Evolutionary conservation across 1,284 basidiomycete genomes (phyloP).

Genomic region (Thelephora terrestris): DNA sequence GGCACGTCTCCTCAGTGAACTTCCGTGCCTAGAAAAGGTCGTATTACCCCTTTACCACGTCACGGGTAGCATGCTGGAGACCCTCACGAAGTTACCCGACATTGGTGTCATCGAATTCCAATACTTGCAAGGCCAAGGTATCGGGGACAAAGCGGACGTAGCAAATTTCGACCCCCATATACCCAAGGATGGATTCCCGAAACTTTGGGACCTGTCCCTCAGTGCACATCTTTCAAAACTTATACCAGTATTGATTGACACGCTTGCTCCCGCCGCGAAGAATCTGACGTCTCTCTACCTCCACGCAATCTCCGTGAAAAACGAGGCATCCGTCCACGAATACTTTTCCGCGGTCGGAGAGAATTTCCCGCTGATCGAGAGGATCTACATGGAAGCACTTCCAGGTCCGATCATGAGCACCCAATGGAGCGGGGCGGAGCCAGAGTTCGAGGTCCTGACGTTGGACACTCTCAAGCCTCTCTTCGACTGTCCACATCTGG

Average conservation of each 20-base stretch:
- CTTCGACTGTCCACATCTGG: slow-evolving; percentile 34
- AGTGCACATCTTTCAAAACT: slow-evolving; percentile 33
- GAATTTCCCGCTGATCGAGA: slow-evolving; percentile 34
- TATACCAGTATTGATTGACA: slow-evolving; percentile 33
- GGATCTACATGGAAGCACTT: slow-evolving; percentile 25
- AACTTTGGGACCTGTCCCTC: slow-evolving; percentile 41
- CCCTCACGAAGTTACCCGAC: slow-evolving; percentile 33
- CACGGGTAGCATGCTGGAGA: slow-evolving; percentile 34
- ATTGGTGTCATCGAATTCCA: slow-evolving; percentile 42
- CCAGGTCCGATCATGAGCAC: slow-evolving; percentile 2
- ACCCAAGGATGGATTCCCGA: slow-evolving; percentile 40
- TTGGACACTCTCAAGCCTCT: slow-evolving; percentile 41
- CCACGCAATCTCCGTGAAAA: slow-evolving; percentile 33
- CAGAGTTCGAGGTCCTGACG: slow-evolving; percentile 25
- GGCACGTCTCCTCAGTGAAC: slow-evolving; percentile 26
- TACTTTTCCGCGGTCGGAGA: slow-evolving; percentile 35
- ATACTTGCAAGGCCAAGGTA: slow-evolving; percentile 30
- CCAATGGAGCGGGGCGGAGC: slow-evolving; percentile 2
- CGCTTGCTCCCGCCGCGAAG: slow-evolving; percentile 28
- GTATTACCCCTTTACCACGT: slow-evolving; percentile 41
- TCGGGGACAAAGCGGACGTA: slow-evolving; percentile 33
- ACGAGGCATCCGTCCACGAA: slow-evolving; percentile 28
- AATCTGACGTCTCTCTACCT: slow-evolving; percentile 42
- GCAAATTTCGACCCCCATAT: slow-evolving; percentile 32
- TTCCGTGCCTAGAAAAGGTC: slow-evolving; percentile 38